These are phyloP conservation scores for Microthlaspi erraticum DNA, from an alignment of 345 rosid genomes.

Conservation along the genomic window DNA sequence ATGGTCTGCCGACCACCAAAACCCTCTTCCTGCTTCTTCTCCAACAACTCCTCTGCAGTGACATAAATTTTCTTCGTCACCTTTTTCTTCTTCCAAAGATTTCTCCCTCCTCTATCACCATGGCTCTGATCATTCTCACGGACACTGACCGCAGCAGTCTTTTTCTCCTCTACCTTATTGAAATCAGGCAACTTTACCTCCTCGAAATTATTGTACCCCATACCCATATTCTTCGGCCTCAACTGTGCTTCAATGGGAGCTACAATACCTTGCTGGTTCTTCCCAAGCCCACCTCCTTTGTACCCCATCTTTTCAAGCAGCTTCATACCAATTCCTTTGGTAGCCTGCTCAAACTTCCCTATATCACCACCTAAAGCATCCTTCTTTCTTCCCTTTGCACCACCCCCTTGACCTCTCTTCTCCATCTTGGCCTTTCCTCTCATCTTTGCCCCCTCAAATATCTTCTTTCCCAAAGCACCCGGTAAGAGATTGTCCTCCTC, in stretches of 20 bases:
- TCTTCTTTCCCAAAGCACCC: conserved; percentile 71
- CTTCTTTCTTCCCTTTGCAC: conserved; percentile 56
- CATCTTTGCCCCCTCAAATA: conserved; percentile 72
- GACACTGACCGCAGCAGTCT: conserved; percentile 34
- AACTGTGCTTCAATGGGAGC: conserved; percentile 81
- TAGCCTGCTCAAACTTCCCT: conserved; percentile 75
- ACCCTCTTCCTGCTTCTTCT: conserved; percentile 75
- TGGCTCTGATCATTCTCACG: conserved; percentile 41
- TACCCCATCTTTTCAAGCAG: conserved; percentile 94
- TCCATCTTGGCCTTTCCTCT: conserved; percentile 64
- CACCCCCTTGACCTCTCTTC: conserved; percentile 58
- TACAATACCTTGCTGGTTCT: conserved; percentile 83
- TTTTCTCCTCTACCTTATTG: conserved; percentile 67
- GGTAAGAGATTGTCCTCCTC: conserved; percentile 62
- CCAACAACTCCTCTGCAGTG: conserved; percentile 78
- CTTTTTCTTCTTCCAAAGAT: conserved; percentile 71
- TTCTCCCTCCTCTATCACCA: conserved; percentile 50
- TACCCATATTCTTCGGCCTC: conserved; percentile 94
- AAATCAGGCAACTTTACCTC: conserved; percentile 62
- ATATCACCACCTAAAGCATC: conserved; percentile 53
- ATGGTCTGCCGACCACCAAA: conserved; percentile 85
- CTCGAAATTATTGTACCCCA: conserved; percentile 88
- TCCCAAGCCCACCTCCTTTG: conserved; percentile 89
- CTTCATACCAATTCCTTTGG: conserved; percentile 82
- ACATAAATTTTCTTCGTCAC: conserved; percentile 57